Base-by-base conservation (phyloP, 768 basidiomycete genomes). In the Suillus americanus region DNA sequence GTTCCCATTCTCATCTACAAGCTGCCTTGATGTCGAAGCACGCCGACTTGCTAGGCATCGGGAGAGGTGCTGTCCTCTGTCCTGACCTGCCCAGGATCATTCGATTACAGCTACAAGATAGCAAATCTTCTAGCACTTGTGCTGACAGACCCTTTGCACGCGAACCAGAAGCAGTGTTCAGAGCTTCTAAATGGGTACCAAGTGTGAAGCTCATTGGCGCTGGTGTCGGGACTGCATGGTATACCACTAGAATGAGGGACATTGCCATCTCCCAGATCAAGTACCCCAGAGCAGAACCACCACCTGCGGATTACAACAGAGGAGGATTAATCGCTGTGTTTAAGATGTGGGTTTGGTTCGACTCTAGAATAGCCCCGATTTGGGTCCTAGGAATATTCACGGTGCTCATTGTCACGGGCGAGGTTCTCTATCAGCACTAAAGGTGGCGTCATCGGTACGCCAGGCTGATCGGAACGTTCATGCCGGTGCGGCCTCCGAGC, bases 41-140 rank as follows among this genome's bases (percentile, higher is more conserved):
- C 64, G 85, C 92, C 0, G 83, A 96, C 73, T 79, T 95, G 28
- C 79, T 94, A 38, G 95, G 95, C 0, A 79, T 96, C 20, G 95
- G 87, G 7, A 81, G 95, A 62, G 80, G 81, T 16, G 83, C 93
- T 0, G 75, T 92, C 23, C 73, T 87, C 9, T 81, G 80, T 64
- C 93, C 94, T 0, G 76, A 85, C 56, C 74, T 91, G 41, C 90
- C 91, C 0, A 66, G 57, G 59, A 35, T 76, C 73, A 67, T 83
- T 78, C 70, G 40, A 38, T 13, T 35, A 67, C 48, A 66, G 69
- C 41, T 59, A 62, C 23, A 37, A 61, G 38, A n/a, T 23, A 13
- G 54, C 65, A 18, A 16, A 30, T 45, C 40, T 9, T 43, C 20
- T 41, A 65, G 51, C 40, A 67, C 45, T 2, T 71, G 50, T 62